Conservation (phyloP, 495 filamentous ascomycete species). For the Barbatosphaeria neglecta region DNA sequence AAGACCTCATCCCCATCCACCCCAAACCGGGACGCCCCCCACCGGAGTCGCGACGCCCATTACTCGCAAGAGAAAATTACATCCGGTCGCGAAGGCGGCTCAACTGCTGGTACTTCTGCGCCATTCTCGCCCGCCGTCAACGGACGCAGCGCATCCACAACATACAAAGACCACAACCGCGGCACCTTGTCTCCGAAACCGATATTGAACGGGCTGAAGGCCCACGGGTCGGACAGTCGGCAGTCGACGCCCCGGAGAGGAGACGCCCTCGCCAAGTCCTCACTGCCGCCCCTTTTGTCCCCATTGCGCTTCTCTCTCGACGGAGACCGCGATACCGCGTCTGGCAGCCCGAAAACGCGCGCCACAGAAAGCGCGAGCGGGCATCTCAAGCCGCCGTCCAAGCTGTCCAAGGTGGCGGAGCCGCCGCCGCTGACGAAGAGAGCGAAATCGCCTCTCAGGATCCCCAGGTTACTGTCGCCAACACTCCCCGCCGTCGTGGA, state of each 20-base stretch:
- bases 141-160: conserved; percentile 14
- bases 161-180: conserved; percentile 17
- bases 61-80: conserved; percentile 12
- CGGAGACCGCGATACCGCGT: conserved; percentile 8
- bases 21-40: conserved; percentile 12
- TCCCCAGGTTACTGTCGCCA: conserved; percentile 36
- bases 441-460: conserved; percentile 11
- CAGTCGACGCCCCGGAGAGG: conserved; percentile 23
- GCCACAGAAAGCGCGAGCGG: conserved; percentile 9
- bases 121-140: too few relatives aligned
- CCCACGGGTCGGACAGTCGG: conserved; percentile 13
- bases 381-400: conserved; percentile 22
- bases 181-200: conserved; percentile 24
- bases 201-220: conserved; percentile 26
- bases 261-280: conserved; percentile 14
- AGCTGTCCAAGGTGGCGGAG: conserved; percentile 6
- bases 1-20: conserved; percentile 13
- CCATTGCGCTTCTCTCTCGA: conserved; percentile 28
- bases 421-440: conserved; percentile 17
- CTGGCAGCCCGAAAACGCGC: conserved; percentile 4
- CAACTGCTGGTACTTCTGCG: too few relatives aligned
- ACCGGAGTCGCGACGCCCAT: conserved; percentile 9
- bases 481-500: conserved; percentile 34
- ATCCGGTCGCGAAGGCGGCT: conserved; percentile 9
- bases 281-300: conserved; percentile 27